phyloP scores from a whole-genome alignment of 2,329 filamentous ascomycete species.

The Aspergillus sp. region DNA sequence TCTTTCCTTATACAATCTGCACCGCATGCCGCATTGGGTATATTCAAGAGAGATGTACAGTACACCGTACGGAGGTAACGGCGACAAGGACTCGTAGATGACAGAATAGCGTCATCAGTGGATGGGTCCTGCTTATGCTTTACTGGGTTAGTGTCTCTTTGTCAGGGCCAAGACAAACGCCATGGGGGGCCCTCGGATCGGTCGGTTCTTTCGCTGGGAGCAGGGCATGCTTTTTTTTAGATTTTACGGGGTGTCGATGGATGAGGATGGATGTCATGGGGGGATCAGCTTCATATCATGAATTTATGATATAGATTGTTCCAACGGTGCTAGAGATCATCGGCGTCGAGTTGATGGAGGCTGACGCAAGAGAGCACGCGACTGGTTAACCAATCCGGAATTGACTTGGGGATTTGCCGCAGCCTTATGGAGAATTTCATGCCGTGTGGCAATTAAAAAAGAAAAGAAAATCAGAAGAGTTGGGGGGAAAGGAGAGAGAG shows the following conservation, averaged over 20 bases:
- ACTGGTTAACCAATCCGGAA: conserved; percentile 14
- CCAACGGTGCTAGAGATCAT: background rate
- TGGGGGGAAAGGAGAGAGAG: background rate
- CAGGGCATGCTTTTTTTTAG: no score
- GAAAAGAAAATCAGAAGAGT: background rate
- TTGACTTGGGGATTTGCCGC: conserved; percentile 3
- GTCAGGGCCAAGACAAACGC: no score
- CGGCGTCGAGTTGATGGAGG: background rate
- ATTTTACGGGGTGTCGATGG: no score
- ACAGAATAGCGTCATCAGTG: background rate
- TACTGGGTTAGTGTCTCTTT: no score
- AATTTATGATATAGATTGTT: no score
- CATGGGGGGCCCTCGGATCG: no score
- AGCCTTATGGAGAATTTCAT: conserved; percentile 14
- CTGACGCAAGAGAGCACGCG: conserved; percentile 14
- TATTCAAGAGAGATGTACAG: background rate
- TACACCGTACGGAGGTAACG: background rate
- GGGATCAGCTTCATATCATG: no score
- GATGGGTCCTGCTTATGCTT: background rate
- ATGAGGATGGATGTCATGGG: no score
- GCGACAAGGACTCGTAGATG: no score
- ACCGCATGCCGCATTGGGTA: background rate
- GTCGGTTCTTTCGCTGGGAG: no score
- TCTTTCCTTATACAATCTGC: no score
- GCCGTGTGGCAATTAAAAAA: background rate